Evolutionary conservation across 148 eudicot genomes (phyloP).

Genomic region (Amaranthus hypochondriacus): DNA sequence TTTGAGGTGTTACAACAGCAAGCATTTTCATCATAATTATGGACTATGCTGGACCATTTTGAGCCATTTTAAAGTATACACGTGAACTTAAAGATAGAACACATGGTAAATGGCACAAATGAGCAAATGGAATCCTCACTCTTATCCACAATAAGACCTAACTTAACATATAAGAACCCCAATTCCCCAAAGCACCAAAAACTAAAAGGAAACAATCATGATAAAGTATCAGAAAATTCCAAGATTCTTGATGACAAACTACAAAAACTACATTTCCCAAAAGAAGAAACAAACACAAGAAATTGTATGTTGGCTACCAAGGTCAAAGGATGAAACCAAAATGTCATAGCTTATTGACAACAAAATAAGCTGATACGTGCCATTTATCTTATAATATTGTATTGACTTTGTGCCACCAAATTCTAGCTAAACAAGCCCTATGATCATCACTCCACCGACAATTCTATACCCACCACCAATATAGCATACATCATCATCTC

Average conservation of each 20-base stretch:
- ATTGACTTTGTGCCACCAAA: conserved; percentile 19
- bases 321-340: conserved; percentile 12
- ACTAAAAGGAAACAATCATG: not conserved
- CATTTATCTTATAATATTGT: conserved; percentile 2
- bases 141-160: not conserved
- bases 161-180: not conserved
- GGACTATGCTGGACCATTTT: too few species aligned
- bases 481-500: conserved; percentile 11
- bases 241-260: not conserved
- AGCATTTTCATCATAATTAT: too few species aligned
- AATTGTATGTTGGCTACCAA: conserved; percentile 1
- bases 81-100: not conserved
- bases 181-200: conserved; percentile 4
- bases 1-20: too few species aligned
- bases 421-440: conserved; percentile 23
- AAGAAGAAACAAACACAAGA: conserved; percentile 4
- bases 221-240: not conserved
- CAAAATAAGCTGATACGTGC: conserved; percentile 14
- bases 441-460: conserved; percentile 26
- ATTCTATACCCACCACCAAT: conserved; percentile 11
- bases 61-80: not conserved
- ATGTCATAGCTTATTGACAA: conserved; percentile 13
- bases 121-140: not conserved
- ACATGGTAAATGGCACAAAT: conserved; percentile 9
- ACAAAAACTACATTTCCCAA: not conserved